Evolutionary conservation across 208 protist genomes (phyloP), one percentile per base, ranked within the genome.

Genomic region (Herpetomonas muscarum): DNA sequence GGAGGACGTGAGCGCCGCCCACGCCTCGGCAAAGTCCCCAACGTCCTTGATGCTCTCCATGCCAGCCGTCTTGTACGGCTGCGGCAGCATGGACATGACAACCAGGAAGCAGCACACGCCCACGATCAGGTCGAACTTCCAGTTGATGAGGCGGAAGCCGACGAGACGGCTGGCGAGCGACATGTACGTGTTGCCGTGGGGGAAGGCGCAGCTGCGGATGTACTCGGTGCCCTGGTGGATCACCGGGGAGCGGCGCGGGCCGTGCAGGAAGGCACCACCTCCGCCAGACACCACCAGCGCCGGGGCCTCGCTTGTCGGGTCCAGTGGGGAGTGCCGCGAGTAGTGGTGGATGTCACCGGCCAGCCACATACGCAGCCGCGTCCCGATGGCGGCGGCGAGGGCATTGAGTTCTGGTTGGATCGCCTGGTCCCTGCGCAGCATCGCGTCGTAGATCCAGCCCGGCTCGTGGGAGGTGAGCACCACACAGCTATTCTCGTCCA

Each of bases 321-420:
- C 62, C 15, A 39, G 42, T 1, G 87, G 87, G 2, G 64, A 69
- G 51, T 90, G 81, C 31, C 88, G 85, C 30, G 82, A 87, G 79
- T 95, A 93, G 76, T 92, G 48, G 70, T 93, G 88, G 57, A 95
- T 81, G 58, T 95, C 88, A n/a, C 85, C 88, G 13, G 75, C 71
- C 2, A 91, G 24, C 19, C 81, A 77, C 45, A 93, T 39, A 6
- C 81, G 70, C 28, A 90, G 68, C 1, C 83, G 76, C 31, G 83
- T 85, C 49, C 85, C 88, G 31, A 94, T 67, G 15, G 55, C 65
- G 1, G 65, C 47, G 5, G 80, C 61, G 9, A 92, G 67, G 10
- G 60, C 55, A 55, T 88, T 68, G 19, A 90, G 15, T 52, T 85
- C 65, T 3, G 79, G 79, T 58, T 90, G 79, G 39, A 65, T 44